Percentiles rank a stretch among this genome's conserved stretches.
phyloP scores from a whole-genome alignment of 2,329 filamentous ascomycete species.

The Biscogniauxia marginata region DNA sequence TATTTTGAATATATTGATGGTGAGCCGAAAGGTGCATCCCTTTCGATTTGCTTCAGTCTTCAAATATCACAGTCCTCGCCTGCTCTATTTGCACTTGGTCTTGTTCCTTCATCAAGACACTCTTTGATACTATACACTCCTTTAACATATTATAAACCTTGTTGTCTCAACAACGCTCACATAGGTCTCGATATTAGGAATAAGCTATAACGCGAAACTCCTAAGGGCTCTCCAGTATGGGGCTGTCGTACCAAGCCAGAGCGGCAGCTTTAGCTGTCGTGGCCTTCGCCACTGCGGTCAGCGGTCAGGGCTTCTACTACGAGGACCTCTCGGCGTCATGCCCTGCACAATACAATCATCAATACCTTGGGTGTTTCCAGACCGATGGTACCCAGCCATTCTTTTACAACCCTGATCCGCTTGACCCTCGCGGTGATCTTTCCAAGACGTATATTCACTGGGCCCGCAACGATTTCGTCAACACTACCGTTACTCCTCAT shows the following conservation, averaged over 20 bases:
- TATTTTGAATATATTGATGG: background rate
- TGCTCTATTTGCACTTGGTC: background rate
- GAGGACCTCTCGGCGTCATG: conserved; percentile 10
- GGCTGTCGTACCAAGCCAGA: conserved; percentile 12
- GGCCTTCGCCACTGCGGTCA: conserved; percentile 17
- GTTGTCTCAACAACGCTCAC: background rate
- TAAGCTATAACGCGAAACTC: background rate
- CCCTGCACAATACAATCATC: conserved; percentile 4
- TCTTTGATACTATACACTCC: conserved; percentile 8
- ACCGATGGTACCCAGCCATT: conserved; percentile 7
- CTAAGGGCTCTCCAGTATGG: conserved; percentile 19
- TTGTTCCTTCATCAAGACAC: conserved; percentile 6
- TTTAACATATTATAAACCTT: background rate
- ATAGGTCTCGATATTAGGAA: background rate
- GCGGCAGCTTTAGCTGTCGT: conserved; percentile 19
- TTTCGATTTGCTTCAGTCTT: conserved; percentile 7
- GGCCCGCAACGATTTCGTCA: conserved; percentile 19
- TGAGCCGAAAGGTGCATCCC: conserved; percentile 7
- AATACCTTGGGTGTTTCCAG: conserved; percentile 19
- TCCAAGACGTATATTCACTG: conserved; percentile 22
- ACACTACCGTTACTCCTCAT: conserved; percentile 27
- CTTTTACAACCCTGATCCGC: conserved; percentile 14
- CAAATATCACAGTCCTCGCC: conserved; percentile 19
- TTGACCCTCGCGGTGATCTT: conserved; percentile 11
- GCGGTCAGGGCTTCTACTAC: conserved; percentile 18